phyloP scores from a whole-genome alignment of 2,329 filamentous ascomycete genomes.

The Xylariaceae sp. region DNA sequence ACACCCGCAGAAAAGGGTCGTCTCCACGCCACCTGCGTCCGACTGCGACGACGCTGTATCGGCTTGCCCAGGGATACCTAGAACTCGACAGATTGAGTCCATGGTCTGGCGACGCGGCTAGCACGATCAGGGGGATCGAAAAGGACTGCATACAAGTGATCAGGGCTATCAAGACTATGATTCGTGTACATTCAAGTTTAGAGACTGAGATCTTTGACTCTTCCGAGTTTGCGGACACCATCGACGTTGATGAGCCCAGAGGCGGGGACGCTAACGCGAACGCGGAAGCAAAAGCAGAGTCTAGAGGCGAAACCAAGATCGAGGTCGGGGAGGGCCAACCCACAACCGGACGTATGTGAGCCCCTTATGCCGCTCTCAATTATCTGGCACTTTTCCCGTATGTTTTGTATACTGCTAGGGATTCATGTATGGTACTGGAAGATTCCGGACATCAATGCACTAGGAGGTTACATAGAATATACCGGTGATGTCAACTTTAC shows the following conservation, averaged over 20 bases:
- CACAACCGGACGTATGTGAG: neutral
- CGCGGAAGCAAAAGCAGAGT: neutral
- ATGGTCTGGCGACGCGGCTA: conserved; percentile 47
- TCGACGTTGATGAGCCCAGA: conserved; percentile 3
- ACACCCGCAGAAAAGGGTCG: conserved; percentile 38
- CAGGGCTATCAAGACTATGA: conserved; percentile 33
- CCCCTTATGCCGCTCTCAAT: neutral
- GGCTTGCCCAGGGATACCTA: conserved; percentile 48
- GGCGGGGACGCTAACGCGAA: neutral
- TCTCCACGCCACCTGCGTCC: conserved; percentile 39
- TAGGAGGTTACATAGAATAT: neutral
- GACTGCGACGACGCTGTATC: conserved; percentile 43
- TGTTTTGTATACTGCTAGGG: too few relatives aligned
- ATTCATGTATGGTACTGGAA: too few relatives aligned
- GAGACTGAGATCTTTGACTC: conserved; percentile 28
- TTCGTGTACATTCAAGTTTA: conserved; percentile 25
- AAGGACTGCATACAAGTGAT: conserved; percentile 34
- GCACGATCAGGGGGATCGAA: conserved; percentile 38
- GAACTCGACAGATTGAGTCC: conserved; percentile 45
- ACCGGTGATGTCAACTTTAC: too few relatives aligned
- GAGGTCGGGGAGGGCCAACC: neutral
- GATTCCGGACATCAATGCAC: conserved; percentile 6
- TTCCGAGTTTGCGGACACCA: conserved; percentile 13
- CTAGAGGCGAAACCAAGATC: neutral
- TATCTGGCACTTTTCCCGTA: neutral